Base-by-base conservation (phyloP, 2,329 filamentous ascomycete genomes). In the Tolypocladium pustulatum region DNA sequence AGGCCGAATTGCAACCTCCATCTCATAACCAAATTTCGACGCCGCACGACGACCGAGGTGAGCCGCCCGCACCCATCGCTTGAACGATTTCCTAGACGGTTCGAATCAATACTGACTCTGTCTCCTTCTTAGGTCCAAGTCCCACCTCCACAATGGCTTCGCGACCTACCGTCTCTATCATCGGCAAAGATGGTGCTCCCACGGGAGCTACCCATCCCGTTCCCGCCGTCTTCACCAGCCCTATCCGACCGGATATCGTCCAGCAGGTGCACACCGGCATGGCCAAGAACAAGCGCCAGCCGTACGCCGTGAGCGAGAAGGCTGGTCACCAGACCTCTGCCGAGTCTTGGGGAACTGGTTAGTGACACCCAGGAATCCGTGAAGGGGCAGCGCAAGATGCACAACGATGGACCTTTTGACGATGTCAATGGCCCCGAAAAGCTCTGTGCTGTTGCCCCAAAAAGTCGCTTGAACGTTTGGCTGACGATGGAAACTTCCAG, bases 201-300 rank as follows among this genome's bases (percentile, higher is more conserved):
- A 89, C 87, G 80, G 89, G 89, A 77, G 85, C 88, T 78, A 93
- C 92, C 75, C 86, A 92, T 80, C 85, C 94, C 77, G 87, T 97
- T 72, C 94, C 95, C 75, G 87, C 91, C 80, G 93, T 99, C 82
- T 99, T 99, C 89, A 86, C 86, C 79, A 86, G 90, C 71, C 94
- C 94, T 71, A 97, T 99, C 85, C 93, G 94, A 78, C 90, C 92
- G 74, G 94, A 99, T 82, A 96, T 99, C 77, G 94, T 99, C 76
- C 93, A 97, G 86, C 89, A 92, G 79, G 89, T 97, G 73, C 94
- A 99, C 88, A 96, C 91, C 74, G 94, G 94, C 75, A 95, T 99
- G 85, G 93, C 93, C 78, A 99, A 99, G 91, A 99, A 99, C 88
- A 97, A 96, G 88, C 89, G 94, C 78, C 94, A 99, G 74, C 92